These are phyloP conservation scores for Linum lewisii DNA, from an alignment of 345 rosid genomes.

Conservation along the genomic window DNA sequence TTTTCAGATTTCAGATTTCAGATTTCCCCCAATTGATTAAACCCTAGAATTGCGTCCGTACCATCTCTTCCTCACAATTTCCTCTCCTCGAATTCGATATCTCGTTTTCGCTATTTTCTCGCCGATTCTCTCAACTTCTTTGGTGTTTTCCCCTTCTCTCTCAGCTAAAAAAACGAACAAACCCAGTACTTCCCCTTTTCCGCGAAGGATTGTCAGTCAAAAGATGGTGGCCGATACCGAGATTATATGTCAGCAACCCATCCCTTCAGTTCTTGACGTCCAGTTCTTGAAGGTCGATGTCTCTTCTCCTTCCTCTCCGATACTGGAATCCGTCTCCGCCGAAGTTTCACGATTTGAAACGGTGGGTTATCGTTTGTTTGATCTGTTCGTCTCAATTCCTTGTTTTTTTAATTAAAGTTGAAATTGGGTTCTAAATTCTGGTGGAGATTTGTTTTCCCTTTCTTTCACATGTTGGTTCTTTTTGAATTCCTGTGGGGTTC, in stretches of 20 bases:
- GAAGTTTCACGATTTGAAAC: constrained; percentile 37
- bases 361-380: constrained; percentile 17
- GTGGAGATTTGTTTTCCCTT: not conserved
- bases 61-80: not conserved
- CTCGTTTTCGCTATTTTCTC: not conserved
- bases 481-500: not conserved
- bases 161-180: not conserved
- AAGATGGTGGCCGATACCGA: constrained; percentile 36
- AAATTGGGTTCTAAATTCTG: not conserved
- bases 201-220: constrained; percentile 23
- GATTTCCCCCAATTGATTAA: not conserved
- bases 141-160: not conserved
- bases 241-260: constrained; percentile 17
- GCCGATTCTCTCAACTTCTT: not conserved
- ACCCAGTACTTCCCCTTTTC: not conserved
- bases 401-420: no score
- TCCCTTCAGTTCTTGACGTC: constrained; percentile 21
- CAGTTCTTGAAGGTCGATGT: constrained; percentile 27
- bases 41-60: not conserved
- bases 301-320: constrained; percentile 19
- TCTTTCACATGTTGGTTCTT: not conserved
- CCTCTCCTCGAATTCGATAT: not conserved
- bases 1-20: not conserved
- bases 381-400: no score
- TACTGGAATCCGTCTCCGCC: constrained; percentile 29